Conservation (phyloP, 169 alveolate species). For the Theileria orientalis region DNA sequence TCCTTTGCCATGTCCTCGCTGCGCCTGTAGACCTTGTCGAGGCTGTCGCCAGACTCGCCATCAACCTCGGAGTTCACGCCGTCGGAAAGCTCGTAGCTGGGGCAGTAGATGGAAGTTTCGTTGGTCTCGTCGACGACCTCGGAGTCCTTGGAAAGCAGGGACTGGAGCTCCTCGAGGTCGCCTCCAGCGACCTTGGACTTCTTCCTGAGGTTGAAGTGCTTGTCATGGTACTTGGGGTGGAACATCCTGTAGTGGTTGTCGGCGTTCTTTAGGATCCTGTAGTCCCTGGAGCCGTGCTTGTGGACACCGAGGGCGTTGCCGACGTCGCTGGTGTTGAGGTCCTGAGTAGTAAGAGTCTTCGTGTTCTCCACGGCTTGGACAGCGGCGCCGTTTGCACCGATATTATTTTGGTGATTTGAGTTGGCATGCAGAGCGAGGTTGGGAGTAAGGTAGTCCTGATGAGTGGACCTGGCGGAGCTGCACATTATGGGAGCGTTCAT, state of each 20-base stretch:
- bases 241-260: neutral
- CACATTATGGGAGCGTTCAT: neutral
- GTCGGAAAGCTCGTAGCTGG: too few relatives aligned
- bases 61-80: too few relatives aligned
- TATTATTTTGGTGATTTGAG: neutral
- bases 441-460: neutral
- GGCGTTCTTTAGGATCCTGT: neutral
- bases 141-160: too few relatives aligned
- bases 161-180: neutral
- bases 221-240: constrained; percentile 2
- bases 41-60: too few relatives aligned
- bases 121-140: too few relatives aligned
- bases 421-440: neutral
- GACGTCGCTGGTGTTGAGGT: too few relatives aligned
- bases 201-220: neutral
- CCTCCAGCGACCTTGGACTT: neutral
- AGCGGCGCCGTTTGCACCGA: neutral
- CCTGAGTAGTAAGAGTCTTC: too few relatives aligned
- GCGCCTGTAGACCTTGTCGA: too few relatives aligned
- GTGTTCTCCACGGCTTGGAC: too few relatives aligned
- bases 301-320: neutral
- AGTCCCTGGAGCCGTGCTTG: neutral
- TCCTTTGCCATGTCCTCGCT: too few relatives aligned
- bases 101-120: too few relatives aligned
- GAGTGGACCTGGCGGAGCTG: neutral